Evolutionary conservation across 305 asterid genomes (phyloP).

Genomic region (Fraxinus latifolia): DNA sequence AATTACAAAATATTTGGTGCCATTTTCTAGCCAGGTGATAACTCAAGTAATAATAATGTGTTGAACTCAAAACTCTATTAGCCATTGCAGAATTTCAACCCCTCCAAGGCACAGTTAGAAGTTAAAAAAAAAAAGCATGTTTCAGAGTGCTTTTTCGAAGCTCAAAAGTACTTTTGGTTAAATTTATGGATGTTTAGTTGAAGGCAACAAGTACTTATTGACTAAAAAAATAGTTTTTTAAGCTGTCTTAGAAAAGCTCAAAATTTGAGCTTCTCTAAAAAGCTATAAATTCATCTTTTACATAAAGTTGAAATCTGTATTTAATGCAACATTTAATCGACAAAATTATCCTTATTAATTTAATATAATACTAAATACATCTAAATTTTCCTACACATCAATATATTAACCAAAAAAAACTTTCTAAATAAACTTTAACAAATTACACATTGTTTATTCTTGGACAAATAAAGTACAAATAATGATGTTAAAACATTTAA

Average conservation of each 20-base stretch:
- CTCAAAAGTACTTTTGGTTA: not conserved
- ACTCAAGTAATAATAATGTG: not conserved
- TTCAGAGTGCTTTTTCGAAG: not conserved
- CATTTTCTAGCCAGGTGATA: not conserved
- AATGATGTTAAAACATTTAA: not conserved
- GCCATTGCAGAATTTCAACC: not conserved
- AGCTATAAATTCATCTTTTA: not conserved
- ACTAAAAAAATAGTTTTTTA: not conserved
- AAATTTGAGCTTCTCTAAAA: not conserved
- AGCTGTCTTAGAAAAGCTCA: not conserved
- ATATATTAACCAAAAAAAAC: not conserved
- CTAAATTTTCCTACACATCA: not conserved
- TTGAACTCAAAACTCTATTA: not conserved
- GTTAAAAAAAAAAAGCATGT: not conserved
- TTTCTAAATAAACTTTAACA: not conserved
- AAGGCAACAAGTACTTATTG: not conserved
- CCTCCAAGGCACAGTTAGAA: not conserved
- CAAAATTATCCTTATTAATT: not conserved
- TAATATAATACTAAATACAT: not conserved
- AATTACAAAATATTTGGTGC: not conserved
- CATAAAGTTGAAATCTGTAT: not conserved
- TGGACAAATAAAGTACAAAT: not conserved
- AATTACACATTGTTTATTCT: not conserved
- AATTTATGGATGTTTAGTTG: not conserved
- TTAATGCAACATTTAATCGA: not conserved